Evolutionary conservation across 179 eudicot genomes (phyloP).

Genomic region (Actinidia chinensis): DNA sequence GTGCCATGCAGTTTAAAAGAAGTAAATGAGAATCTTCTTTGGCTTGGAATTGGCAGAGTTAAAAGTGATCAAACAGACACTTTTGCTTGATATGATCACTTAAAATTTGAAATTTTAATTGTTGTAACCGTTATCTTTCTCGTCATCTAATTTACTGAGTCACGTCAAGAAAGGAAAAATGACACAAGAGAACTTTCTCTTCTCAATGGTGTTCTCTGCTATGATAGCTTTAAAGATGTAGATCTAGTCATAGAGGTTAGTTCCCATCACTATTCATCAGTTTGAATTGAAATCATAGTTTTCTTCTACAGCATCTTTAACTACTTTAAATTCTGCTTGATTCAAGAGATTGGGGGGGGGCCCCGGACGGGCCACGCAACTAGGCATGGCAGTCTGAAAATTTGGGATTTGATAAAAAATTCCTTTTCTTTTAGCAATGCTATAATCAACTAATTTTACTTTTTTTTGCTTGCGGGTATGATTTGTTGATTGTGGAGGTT

Average conservation of each 20-base stretch:
- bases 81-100: background rate
- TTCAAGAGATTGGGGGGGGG: no score
- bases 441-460: background rate
- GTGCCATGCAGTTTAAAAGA: slow-evolving; percentile 71
- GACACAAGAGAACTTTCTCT: slow-evolving; percentile 48
- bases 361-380: background rate
- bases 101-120: background rate
- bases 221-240: slow-evolving; percentile 61
- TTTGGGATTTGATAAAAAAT: background rate
- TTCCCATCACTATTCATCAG: background rate
- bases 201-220: slow-evolving; percentile 59
- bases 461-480: no score
- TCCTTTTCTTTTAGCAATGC: no score
- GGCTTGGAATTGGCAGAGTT: slow-evolving; percentile 65
- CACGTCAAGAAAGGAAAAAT: slow-evolving; percentile 57
- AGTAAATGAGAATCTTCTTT: slow-evolving; percentile 53
- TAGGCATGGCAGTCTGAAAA: background rate
- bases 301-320: background rate
- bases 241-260: slow-evolving; percentile 81
- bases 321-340: background rate
- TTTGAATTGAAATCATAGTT: slow-evolving; percentile 2
- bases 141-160: slow-evolving; percentile 57
- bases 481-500: no score
- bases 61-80: slow-evolving; percentile 42
- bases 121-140: background rate